Percentiles rank a stretch among this genome's conserved stretches.
Conservation (phyloP, 331 rosid species). For the Ulmus americana region DNA sequence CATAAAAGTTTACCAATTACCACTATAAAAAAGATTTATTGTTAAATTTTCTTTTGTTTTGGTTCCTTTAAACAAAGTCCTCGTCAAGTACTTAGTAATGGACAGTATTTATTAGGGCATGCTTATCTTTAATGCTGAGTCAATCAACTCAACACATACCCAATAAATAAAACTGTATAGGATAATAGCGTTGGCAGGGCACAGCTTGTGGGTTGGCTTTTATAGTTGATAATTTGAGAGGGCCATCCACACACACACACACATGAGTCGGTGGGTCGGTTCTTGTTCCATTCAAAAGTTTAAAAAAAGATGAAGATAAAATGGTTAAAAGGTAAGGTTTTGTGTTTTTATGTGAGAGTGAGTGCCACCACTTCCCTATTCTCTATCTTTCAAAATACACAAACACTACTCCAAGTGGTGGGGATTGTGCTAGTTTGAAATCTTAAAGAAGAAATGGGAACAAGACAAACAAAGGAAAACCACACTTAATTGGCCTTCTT, state of each 20-base stretch:
- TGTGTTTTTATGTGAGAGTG: conserved; percentile 24
- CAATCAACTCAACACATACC: conserved; percentile 23
- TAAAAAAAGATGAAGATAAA: not conserved
- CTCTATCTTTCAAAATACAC: conserved; percentile 2
- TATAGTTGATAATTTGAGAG: conserved; percentile 32
- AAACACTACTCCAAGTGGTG: conserved; percentile 26
- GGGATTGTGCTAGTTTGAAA: conserved; percentile 22
- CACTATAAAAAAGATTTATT: not conserved
- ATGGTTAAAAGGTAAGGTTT: conserved; percentile 9
- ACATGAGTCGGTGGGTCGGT: conserved; percentile 56
- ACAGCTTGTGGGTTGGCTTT: conserved; percentile 30
- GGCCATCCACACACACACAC: conserved; percentile 2
- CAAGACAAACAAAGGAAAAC: conserved; percentile 8
- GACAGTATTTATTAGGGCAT: conserved; percentile 25
- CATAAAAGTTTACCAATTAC: too few species aligned
- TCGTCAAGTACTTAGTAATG: not conserved
- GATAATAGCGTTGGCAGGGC: conserved; percentile 27
- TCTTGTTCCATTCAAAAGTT: conserved; percentile 32
- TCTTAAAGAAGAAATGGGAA: not conserved
- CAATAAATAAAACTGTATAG: conserved; percentile 12
- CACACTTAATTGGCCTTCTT: conserved; percentile 15
- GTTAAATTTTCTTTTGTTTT: not conserved
- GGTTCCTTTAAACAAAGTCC: not conserved
- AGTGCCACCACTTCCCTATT: conserved; percentile 43
- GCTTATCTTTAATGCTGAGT: conserved; percentile 34